A percentile compares a stretch with the other conserved stretches of the same genome.
phyloP scores from a whole-genome alignment of 345 rosid genomes.

The Citrus australasica region DNA sequence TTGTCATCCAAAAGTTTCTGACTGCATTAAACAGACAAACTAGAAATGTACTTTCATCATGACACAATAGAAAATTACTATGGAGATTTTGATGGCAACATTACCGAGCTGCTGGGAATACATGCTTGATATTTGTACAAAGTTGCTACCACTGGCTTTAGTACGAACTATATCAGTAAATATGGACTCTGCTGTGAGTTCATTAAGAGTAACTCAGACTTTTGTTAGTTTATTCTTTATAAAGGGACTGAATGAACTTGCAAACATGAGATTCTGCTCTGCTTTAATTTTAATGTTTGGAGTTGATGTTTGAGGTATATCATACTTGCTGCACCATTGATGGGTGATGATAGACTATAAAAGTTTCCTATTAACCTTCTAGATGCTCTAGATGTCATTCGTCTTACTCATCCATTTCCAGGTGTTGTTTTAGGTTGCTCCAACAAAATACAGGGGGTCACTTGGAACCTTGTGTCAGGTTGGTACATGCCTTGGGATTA shows the following conservation, averaged over 20 bases:
- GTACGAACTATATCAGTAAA: background rate
- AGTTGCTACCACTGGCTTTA: background rate
- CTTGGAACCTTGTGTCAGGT: conserved; percentile 60
- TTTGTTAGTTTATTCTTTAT: background rate
- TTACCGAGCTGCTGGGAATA: background rate
- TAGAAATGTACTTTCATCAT: background rate
- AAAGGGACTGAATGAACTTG: background rate
- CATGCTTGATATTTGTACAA: background rate
- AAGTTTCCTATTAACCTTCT: background rate
- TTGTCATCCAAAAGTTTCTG: background rate
- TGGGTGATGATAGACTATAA: too few relatives aligned
- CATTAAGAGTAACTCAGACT: background rate
- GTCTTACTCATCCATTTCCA: conserved; percentile 5
- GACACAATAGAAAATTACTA: background rate
- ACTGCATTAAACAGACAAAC: background rate
- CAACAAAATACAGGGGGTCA: conserved; percentile 72
- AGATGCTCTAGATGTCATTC: background rate
- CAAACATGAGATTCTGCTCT: background rate
- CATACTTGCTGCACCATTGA: background rate
- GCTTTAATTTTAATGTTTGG: background rate
- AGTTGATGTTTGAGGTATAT: background rate
- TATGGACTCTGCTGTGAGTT: background rate
- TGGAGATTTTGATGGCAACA: background rate
- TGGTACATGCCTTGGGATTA: conserved; percentile 76
- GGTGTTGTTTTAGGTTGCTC: conserved; percentile 54